Percentiles rank a stretch among this genome's conserved stretches.
phyloP scores from a whole-genome alignment of 208 protist genomes.

The Leptomonas seymouri region DNA sequence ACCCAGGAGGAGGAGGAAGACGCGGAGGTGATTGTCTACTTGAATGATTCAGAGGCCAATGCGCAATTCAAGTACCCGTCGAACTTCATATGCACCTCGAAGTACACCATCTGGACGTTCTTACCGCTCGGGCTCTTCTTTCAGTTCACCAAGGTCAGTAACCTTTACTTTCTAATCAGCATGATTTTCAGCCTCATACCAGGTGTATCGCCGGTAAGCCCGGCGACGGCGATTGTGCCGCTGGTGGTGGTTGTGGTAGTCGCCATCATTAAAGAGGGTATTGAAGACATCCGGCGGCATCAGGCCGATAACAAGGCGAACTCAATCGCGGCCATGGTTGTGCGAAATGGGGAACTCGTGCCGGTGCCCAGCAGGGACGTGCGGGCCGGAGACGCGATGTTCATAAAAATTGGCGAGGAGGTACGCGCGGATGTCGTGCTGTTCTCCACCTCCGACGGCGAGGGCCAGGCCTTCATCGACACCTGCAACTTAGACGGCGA shows the following conservation, averaged over 20 bases:
- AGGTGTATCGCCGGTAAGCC: slow-evolving; percentile 87
- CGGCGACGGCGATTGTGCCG: slow-evolving; percentile 89
- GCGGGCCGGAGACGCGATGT: slow-evolving; percentile 79
- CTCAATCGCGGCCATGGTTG: slow-evolving; percentile 56
- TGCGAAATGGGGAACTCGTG: slow-evolving; percentile 52
- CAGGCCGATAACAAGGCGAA: slow-evolving; percentile 82
- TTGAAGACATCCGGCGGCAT: slow-evolving; percentile 90
- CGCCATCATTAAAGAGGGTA: slow-evolving; percentile 88
- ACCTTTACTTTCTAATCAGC: slow-evolving; percentile 96
- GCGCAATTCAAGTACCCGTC: slow-evolving; percentile 62
- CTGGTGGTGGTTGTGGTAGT: slow-evolving; percentile 92
- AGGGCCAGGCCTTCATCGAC: slow-evolving; percentile 91
- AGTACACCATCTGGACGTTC: slow-evolving; percentile 94
- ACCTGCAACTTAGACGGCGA: slow-evolving; percentile 94
- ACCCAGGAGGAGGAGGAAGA: slow-evolving; percentile 41
- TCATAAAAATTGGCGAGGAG: slow-evolving; percentile 77
- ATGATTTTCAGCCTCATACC: slow-evolving; percentile 93
- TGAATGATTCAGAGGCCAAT: slow-evolving; percentile 79
- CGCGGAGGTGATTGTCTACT: slow-evolving; percentile 77
- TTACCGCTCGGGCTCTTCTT: slow-evolving; percentile 93
- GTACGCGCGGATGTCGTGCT: slow-evolving; percentile 91
- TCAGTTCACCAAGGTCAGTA: slow-evolving; percentile 93
- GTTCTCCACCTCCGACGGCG: slow-evolving; percentile 66
- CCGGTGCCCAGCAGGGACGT: slow-evolving; percentile 67
- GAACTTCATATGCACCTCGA: slow-evolving; percentile 94